These are phyloP conservation scores for Solanum tacnaense DNA, from an alignment of 257 asterid species.

Conservation along the genomic window DNA sequence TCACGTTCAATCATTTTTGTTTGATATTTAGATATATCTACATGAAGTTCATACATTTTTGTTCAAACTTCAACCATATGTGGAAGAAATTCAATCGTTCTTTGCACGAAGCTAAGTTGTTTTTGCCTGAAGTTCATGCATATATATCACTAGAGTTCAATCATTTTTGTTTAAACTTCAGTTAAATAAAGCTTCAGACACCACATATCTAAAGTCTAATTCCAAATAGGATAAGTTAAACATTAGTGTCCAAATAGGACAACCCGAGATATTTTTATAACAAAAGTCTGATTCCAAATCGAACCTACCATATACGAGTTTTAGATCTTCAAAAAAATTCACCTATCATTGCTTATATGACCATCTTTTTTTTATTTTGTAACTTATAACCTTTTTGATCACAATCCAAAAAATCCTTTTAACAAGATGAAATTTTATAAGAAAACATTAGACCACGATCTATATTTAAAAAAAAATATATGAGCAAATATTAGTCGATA, in stretches of 20 bases:
- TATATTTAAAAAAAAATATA: neutral
- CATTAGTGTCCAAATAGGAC: neutral
- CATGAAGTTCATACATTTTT: neutral
- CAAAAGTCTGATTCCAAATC: neutral
- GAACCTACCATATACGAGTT: too few species aligned
- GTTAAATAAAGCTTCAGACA: neutral
- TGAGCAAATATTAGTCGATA: neutral
- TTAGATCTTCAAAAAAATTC: neutral
- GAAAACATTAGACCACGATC: neutral
- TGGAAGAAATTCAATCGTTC: neutral
- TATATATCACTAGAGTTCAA: accelerated
- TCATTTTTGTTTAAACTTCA: neutral
- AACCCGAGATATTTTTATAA: neutral
- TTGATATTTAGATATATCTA: accelerated
- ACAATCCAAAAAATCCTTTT: neutral
- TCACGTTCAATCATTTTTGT: neutral
- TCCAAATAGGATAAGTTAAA: neutral
- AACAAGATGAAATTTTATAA: neutral
- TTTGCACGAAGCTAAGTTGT: accelerated
- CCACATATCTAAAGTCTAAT: neutral
- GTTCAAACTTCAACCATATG: neutral
- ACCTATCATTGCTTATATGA: neutral
- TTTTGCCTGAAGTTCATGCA: neutral
- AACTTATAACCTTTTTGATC: neutral
- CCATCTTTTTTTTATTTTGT: neutral